Conservation (phyloP, 495 filamentous ascomycete species). For the Penicillium ucsense region DNA sequence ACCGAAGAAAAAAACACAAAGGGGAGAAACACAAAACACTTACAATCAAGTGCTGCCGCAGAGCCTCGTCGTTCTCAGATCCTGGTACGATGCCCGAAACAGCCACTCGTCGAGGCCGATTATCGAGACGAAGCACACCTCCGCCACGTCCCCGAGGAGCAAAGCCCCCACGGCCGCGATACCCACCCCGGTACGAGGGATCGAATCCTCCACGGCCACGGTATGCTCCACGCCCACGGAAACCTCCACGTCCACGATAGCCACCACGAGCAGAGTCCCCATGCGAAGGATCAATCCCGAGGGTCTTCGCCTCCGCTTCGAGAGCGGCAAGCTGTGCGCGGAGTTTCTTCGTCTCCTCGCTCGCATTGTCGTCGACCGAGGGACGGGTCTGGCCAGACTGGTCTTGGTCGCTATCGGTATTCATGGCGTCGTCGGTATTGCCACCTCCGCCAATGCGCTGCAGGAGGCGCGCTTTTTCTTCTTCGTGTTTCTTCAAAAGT, state of each 20-base stretch:
- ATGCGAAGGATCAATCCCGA: conserved; percentile 59
- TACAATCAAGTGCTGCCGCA: conserved; percentile 81
- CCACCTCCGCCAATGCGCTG: conserved; percentile 49
- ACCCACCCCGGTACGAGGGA: conserved; percentile 8
- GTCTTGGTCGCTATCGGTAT: conserved; percentile 7
- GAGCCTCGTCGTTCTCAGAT: conserved; percentile 66
- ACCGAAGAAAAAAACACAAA: too few species aligned
- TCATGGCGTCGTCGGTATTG: conserved; percentile 24
- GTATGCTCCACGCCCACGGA: conserved; percentile 36
- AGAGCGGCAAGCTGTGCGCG: conserved; percentile 72
- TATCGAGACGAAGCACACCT: conserved; percentile 74
- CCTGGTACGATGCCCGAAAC: conserved; percentile 63
- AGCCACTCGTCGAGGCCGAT: conserved; percentile 68
- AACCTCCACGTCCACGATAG: conserved; percentile 38
- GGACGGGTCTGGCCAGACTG: conserved; percentile 4
- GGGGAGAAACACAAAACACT: conserved; percentile 19
- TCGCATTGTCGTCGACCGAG: conserved; percentile 41
- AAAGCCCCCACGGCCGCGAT: conserved; percentile 30
- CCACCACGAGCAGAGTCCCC: conserved; percentile 24
- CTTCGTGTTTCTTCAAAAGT: conserved; percentile 60
- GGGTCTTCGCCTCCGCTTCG: conserved; percentile 71
- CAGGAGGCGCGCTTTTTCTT: conserved; percentile 64
- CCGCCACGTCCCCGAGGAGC: conserved; percentile 20
- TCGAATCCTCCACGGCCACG: conserved; percentile 47
- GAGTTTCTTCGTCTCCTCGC: conserved; percentile 53